Evolutionary conservation across 2,329 filamentous ascomycete species (phyloP).

Genomic region (Colletotrichum sp.): DNA sequence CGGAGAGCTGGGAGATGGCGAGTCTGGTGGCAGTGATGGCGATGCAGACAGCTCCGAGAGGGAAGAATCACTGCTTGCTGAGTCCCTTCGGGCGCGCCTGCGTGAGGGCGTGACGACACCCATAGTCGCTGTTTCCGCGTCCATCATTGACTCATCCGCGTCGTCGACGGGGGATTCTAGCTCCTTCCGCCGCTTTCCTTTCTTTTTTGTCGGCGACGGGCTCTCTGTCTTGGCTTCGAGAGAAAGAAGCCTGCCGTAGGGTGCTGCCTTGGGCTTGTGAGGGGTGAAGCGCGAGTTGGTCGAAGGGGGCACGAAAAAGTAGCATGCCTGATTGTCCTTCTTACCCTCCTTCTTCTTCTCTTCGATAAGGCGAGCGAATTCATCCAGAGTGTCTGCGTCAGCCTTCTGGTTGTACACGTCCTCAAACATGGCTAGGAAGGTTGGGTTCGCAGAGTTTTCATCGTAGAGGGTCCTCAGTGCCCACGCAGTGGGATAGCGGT

Average conservation of each 20-base stretch:
- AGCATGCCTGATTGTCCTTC: conserved; percentile 53
- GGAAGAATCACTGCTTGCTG: conserved; percentile 47
- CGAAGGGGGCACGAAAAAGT: conserved; percentile 59
- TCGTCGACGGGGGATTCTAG: background rate
- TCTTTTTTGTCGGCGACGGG: conserved; percentile 17
- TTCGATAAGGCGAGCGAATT: conserved; percentile 56
- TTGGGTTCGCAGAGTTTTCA: conserved; percentile 54
- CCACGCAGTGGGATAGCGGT: conserved; percentile 66
- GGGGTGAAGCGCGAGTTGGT: conserved; percentile 46
- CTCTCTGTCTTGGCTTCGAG: conserved; percentile 35
- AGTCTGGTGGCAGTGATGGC: conserved; percentile 32
- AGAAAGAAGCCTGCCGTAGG: conserved; percentile 52
- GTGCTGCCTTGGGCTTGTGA: conserved; percentile 51
- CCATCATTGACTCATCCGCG: conserved; percentile 8
- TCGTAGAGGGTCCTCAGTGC: conserved; percentile 66
- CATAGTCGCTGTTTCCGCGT: background rate
- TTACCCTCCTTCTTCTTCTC: conserved; percentile 63
- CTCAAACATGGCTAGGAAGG: conserved; percentile 62
- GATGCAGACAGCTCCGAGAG: conserved; percentile 39
- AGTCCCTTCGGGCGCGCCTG: conserved; percentile 38
- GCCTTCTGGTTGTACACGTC: conserved; percentile 63
- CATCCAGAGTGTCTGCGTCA: conserved; percentile 52
- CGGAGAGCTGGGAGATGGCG: conserved; percentile 37
- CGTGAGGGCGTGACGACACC: conserved; percentile 35
- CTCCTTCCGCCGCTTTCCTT: background rate